Evolutionary conservation across 495 filamentous ascomycete genomes (phyloP), one percentile per base, ranked within the genome.

Genomic region (Hyphodiscus hymeniophilus): DNA sequence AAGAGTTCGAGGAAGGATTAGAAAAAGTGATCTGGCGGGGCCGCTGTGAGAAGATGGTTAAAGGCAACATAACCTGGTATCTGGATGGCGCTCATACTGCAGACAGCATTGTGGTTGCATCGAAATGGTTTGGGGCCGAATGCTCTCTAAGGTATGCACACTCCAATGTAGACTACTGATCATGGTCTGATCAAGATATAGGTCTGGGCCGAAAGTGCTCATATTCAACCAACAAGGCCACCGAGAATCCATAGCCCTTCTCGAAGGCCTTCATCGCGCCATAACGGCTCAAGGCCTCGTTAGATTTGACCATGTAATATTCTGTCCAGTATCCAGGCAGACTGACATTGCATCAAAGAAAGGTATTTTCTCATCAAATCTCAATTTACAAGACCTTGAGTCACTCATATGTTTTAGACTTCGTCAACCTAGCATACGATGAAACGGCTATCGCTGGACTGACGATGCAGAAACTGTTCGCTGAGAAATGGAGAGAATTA

Each of bases 161-260:
- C n/a, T n/a, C n/a, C n/a, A n/a, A n/a, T n/a, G n/a, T n/a, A n/a
- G n/a, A n/a, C n/a, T n/a, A n/a, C n/a, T n/a, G n/a, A n/a, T n/a
- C n/a, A n/a, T n/a, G n/a, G n/a, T n/a, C 66, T 90, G 95, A 58
- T 90, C 73, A 18, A 35, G 45, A 26, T 11, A 6, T 23, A 63
- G 54, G 24, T 13, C 55, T 4, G 66, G 66, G 0, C 63, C 63
- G 8, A 73, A 81, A n/a, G 79, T 89, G 42, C 69, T 98, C 45
- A 80, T 98, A 42, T 98, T 97, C 75, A 98, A 98, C 66, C 92
- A 98, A 58, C 91, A 96, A 60, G 88, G 83, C 10, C 82, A 90
- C 15, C 75, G 83, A 45, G 86, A 90, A 15, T 82, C 84, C 12
- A 65, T 72, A n/a, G 73, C 79, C 1, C 79, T 94, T 17, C 75